A percentile compares a stretch with the other conserved stretches of the same genome.
Conservation (phyloP, 2,329 filamentous ascomycete genomes). For the Talaromyces atroroseus region DNA sequence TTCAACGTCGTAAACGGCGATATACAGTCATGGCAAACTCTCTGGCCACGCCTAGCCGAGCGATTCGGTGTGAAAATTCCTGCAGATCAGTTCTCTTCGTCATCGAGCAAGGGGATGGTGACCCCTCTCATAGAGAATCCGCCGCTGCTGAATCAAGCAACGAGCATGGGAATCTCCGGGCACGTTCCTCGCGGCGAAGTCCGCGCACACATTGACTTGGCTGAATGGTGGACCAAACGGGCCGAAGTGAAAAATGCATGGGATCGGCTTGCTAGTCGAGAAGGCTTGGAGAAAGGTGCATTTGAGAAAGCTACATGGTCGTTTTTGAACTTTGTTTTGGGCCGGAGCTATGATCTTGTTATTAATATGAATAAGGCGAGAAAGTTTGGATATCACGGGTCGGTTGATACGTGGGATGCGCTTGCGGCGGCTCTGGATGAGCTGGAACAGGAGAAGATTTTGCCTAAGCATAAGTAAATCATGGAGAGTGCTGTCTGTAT, state of each 20-base stretch:
- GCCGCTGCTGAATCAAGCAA: conserved; percentile 20
- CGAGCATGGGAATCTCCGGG: conserved; percentile 21
- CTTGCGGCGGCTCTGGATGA: conserved; percentile 32
- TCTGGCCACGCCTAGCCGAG: conserved; percentile 38
- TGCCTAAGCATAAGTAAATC: conserved; percentile 14
- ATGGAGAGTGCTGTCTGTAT: too few relatives aligned
- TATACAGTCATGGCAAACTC: conserved; percentile 35
- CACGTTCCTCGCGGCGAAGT: conserved; percentile 14
- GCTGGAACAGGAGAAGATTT: conserved; percentile 22
- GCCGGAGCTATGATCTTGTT: conserved; percentile 27
- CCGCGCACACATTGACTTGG: conserved; percentile 28
- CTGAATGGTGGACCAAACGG: conserved; percentile 38
- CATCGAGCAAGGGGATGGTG: conserved; percentile 3
- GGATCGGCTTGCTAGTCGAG: conserved; percentile 28
- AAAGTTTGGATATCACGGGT: conserved; percentile 41
- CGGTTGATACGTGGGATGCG: conserved; percentile 35
- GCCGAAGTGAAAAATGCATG: conserved; percentile 36
- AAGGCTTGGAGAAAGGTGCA: conserved; percentile 32
- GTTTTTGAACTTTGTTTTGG: conserved; percentile 41
- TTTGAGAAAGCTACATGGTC: conserved; percentile 44
- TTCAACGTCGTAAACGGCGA: conserved; percentile 37
- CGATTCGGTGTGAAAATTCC: conserved; percentile 31
- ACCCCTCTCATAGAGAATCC: conserved; percentile 19
- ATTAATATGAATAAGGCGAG: conserved; percentile 43
- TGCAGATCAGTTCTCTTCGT: conserved; percentile 21